Evolutionary conservation across 257 asterid species (phyloP), one percentile per base, ranked within the genome.

Genomic region (Rubia yunnanensis): DNA sequence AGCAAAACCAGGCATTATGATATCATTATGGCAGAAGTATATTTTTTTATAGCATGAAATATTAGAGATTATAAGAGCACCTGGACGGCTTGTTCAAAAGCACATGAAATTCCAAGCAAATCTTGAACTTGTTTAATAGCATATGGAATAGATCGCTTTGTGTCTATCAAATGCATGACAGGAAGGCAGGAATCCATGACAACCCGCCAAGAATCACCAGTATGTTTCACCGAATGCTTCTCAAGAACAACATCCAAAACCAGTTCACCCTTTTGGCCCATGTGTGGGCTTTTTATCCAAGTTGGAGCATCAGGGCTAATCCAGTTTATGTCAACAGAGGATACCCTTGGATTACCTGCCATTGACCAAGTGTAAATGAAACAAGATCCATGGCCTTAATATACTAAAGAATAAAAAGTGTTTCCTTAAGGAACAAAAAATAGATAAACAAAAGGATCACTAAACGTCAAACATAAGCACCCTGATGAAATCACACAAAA

Each of bases 81-180:
- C 99, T 90, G 96, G 77, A 94, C 95, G 74, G 92, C 97, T 79
- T 89, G 99, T 87, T 90, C 99, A 69, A 94, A 94, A 10, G 97
- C 90, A 85, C 99, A 94, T 70, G 99, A 89, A 65, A 94, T 86
- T 62, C 99, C 99, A 74, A 94, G 94, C 72, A 90, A 77, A 68
- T 94, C 96, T 73, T 90, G 88, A 61, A 94, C 91, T 84, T 94
- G 95, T 73, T 94, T 94, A 60, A 90, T 85, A 4, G 92, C 94
- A 78, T 85, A 86, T 41, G 97, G 97, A 54, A 83, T 82, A 18
- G 96, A 84, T 31, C 96, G 91, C 52, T 66, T 78, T 9, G 88
- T 77, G 73, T 94, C 99, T 71, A 94, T 79, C 78, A 94, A 68
- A 80, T 94, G 90, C 73, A 83, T 71, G 61, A 89, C 78, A 48